Evolutionary conservation across 805 yeast species (phyloP).

Genomic region (Saturnispora zaruensis): DNA sequence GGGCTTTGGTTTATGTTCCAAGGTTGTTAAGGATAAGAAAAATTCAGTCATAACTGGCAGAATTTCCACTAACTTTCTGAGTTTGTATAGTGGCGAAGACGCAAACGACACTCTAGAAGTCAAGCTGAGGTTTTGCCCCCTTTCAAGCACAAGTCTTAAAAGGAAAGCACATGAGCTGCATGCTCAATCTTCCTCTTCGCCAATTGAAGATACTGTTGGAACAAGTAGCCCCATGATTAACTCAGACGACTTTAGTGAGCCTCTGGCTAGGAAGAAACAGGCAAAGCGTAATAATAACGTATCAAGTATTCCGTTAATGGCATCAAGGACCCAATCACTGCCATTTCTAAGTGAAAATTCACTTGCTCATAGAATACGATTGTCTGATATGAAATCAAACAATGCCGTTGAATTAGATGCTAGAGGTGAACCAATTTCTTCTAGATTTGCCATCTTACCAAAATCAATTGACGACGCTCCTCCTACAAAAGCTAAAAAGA

Average conservation of each 20-base stretch:
- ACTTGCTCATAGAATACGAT: slow-evolving; percentile 26
- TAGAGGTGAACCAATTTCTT: slow-evolving; percentile 19
- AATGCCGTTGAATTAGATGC: slow-evolving; percentile 14
- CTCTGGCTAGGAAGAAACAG: not conserved
- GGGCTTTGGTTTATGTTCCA: slow-evolving; percentile 37
- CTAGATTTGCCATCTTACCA: slow-evolving; percentile 26
- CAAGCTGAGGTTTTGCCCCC: slow-evolving; percentile 38
- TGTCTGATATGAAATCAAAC: slow-evolving; percentile 22
- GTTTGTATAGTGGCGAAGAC: slow-evolving; percentile 32
- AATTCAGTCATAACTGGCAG: slow-evolving; percentile 42
- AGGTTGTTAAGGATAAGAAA: slow-evolving; percentile 19
- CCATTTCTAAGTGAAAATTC: slow-evolving; percentile 27
- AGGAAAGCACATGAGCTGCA: not conserved
- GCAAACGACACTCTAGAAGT: slow-evolving; percentile 47
- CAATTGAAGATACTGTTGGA: slow-evolving; percentile 7
- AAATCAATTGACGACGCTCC: slow-evolving; percentile 20
- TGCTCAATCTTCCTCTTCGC: slow-evolving; percentile 3
- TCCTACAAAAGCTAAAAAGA: slow-evolving; percentile 26
- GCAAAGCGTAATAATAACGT: slow-evolving; percentile 2
- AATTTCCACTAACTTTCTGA: slow-evolving; percentile 48
- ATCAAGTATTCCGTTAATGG: slow-evolving; percentile 20
- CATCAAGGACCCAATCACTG: slow-evolving; percentile 30
- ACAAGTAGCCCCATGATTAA: slow-evolving; percentile 5
- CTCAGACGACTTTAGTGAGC: slow-evolving; percentile 16
- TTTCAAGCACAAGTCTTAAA: slow-evolving; percentile 5